Conservation (phyloP, 805 yeast genomes). For the Yamadazyma scolyti region DNA sequence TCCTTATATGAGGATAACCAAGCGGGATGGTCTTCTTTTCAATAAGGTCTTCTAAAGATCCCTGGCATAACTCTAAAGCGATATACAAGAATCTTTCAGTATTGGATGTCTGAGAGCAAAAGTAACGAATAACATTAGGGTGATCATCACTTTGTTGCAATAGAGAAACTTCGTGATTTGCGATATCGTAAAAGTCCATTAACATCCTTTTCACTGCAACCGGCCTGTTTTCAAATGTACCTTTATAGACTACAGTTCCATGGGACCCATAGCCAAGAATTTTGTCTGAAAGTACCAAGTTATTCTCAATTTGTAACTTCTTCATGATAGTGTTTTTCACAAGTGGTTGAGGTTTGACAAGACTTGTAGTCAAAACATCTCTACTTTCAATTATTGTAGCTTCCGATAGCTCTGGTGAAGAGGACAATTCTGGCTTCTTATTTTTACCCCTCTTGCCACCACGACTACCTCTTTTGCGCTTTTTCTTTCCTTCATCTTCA, state of each 20-base stretch:
- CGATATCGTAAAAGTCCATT: constrained; percentile 88
- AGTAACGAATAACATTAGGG: constrained; percentile 90
- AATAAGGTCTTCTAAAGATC: constrained; percentile 82
- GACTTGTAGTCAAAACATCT: constrained; percentile 22
- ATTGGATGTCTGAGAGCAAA: constrained; percentile 79
- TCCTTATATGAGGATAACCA: constrained; percentile 1
- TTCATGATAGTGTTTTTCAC: constrained; percentile 19
- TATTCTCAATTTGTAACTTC: constrained; percentile 43
- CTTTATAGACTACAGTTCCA: constrained; percentile 92
- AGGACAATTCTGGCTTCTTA: too few relatives aligned
- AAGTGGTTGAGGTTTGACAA: constrained; percentile 19
- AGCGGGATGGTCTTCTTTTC: constrained; percentile 42
- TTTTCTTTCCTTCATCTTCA: constrained; percentile 35
- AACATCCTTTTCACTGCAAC: constrained; percentile 96
- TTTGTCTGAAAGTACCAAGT: constrained; percentile 61
- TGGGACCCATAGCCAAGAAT: constrained; percentile 95
- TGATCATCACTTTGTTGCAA: constrained; percentile 95
- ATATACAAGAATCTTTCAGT: constrained; percentile 80
- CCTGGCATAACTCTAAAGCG: constrained; percentile 87
- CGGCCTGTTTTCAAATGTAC: constrained; percentile 85
- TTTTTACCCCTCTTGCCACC: constrained; percentile 66
- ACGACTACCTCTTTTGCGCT: constrained; percentile 78
- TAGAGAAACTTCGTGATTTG: constrained; percentile 83
- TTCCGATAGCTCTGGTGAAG: too few relatives aligned
- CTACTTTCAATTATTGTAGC: too few relatives aligned